These are phyloP conservation scores for Herpetomonas tarakana DNA, from an alignment of 208 protist genomes.

Conservation along the genomic window DNA sequence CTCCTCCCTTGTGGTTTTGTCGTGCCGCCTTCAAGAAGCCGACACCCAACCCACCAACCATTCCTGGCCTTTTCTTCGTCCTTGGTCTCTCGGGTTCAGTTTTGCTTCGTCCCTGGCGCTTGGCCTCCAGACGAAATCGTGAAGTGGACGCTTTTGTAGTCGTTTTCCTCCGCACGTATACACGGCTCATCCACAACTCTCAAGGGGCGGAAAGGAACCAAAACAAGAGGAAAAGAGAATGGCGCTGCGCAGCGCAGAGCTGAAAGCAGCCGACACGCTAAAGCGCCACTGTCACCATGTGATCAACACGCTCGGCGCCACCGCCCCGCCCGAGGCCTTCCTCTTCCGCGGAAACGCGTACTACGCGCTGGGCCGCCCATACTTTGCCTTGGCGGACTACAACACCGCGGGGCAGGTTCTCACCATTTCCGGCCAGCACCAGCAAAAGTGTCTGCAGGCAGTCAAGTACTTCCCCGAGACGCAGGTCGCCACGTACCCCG, in stretches of 20 bases:
- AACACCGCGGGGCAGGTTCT: constrained; percentile 66
- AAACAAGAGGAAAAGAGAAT: not conserved
- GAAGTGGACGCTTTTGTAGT: too few species aligned
- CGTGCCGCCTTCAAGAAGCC: too few species aligned
- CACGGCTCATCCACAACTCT: too few species aligned
- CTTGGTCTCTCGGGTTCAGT: not conserved
- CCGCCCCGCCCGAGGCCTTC: constrained; percentile 76
- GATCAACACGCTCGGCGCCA: constrained; percentile 73
- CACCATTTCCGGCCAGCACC: constrained; percentile 52
- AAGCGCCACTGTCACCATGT: constrained; percentile 76
- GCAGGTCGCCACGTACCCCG: constrained; percentile 57
- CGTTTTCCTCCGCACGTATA: too few species aligned
- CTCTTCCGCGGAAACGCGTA: constrained; percentile 87
- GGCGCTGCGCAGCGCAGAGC: constrained; percentile 15
- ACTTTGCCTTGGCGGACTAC: constrained; percentile 85
- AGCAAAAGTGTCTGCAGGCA: constrained; percentile 42
- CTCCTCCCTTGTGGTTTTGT: not conserved
- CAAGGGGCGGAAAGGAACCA: not conserved
- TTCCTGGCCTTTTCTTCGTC: constrained; percentile 4
- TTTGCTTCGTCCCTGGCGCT: too few species aligned
- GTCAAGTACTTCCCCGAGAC: constrained; percentile 49
- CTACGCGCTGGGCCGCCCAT: constrained; percentile 74
- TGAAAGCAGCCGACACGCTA: constrained; percentile 42
- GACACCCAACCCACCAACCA: too few species aligned
- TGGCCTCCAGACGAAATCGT: too few species aligned